A percentile compares a stretch with the other conserved stretches of the same genome.
Conservation (phyloP, 441 rosid genomes). For the Pelargonium cotyledonis region DNA sequence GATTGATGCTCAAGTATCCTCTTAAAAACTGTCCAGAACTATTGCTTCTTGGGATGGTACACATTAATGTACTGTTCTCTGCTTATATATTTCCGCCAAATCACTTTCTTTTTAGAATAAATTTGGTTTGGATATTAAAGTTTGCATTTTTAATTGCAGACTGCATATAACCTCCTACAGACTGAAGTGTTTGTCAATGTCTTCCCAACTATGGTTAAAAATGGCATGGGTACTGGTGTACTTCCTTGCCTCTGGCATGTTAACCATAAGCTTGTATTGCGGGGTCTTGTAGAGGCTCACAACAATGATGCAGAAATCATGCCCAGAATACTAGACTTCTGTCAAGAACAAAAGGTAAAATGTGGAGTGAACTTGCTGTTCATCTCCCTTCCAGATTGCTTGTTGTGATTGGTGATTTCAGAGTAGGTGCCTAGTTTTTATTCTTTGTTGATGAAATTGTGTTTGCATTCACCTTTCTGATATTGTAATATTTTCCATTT, state of each 20-base stretch:
- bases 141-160: constrained; percentile 48
- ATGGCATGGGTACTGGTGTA: constrained; percentile 44
- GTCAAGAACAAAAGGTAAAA: constrained; percentile 80
- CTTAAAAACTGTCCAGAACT: constrained; percentile 82
- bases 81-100: constrained; percentile 6
- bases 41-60: constrained; percentile 82
- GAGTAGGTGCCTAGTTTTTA: not conserved
- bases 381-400: constrained; percentile 1
- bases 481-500: not conserved
- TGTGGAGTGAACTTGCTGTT: not conserved
- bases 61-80: constrained; percentile 49
- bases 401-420: not conserved
- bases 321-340: constrained; percentile 59
- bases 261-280: constrained; percentile 61
- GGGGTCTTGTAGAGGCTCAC: constrained; percentile 61
- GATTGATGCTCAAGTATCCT: constrained; percentile 70
- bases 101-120: not conserved
- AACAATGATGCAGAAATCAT: constrained; percentile 50
- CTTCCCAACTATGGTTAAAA: constrained; percentile 59
- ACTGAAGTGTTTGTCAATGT: constrained; percentile 58
- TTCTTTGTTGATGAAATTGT: not conserved
- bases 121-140: constrained; percentile 15
- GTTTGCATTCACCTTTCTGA: not conserved
- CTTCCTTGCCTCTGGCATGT: constrained; percentile 73
- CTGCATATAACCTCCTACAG: constrained; percentile 77